A percentile compares a stretch with the other conserved stretches of the same genome.
Evolutionary conservation across 2,329 filamentous ascomycete species (phyloP).

Genomic region (Metarhizium guizhouense): DNA sequence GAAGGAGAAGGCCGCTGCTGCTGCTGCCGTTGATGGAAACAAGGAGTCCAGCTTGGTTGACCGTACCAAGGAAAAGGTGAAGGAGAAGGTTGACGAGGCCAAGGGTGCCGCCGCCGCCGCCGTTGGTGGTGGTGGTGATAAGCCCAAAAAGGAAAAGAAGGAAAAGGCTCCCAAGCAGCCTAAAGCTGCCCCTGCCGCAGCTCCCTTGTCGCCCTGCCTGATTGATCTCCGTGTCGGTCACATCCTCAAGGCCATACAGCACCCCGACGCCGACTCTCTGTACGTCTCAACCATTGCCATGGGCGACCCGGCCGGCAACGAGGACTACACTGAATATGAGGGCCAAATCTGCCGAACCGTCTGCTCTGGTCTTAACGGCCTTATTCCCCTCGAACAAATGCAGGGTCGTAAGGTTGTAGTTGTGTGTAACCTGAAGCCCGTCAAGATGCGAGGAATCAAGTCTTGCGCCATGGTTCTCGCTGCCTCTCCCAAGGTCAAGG

Average conservation of each 20-base stretch:
- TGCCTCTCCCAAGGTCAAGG: conserved; percentile 73
- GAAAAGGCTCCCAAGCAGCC: conserved; percentile 73
- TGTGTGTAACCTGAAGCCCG: conserved; percentile 96
- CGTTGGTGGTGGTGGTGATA: conserved; percentile 20
- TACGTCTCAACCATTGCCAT: conserved; percentile 94
- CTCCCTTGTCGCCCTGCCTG: conserved; percentile 71
- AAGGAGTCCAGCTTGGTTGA: conserved; percentile 42
- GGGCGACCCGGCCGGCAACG: conserved; percentile 80
- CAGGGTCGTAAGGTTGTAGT: conserved; percentile 91
- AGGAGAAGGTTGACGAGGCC: conserved; percentile 45
- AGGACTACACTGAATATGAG: conserved; percentile 76
- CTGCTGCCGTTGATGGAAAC: conserved; percentile 35
- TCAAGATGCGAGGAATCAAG: conserved; percentile 91
- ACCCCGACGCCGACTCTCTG: conserved; percentile 93
- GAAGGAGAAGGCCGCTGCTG: conserved; percentile 80
- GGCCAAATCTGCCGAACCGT: conserved; percentile 89
- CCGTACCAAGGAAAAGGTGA: conserved; percentile 51
- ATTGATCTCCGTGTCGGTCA: conserved; percentile 96
- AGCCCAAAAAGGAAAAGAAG: conserved; percentile 79
- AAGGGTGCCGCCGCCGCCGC: conserved; percentile 27
- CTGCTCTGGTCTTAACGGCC: conserved; percentile 91
- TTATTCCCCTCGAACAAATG: conserved; percentile 91
- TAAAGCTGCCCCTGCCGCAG: conserved; percentile 57
- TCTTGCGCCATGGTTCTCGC: conserved; percentile 85
- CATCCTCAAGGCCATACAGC: conserved; percentile 90